Percentiles rank a stretch among this genome's conserved stretches.
phyloP scores from a whole-genome alignment of 1,284 basidiomycete species.

The Heterobasidion occidentale region DNA sequence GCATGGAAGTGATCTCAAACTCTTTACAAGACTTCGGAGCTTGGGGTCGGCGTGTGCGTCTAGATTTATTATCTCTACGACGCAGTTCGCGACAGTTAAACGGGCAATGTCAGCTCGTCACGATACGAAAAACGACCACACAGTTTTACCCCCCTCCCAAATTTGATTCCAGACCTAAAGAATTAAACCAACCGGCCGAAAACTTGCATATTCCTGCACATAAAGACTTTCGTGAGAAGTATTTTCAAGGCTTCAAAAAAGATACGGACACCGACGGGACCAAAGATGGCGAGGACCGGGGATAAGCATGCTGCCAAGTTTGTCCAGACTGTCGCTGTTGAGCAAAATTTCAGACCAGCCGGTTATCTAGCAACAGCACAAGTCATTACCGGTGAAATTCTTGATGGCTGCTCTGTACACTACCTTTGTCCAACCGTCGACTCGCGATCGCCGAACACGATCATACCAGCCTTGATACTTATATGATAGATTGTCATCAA shows the following conservation, averaged over 20 bases:
- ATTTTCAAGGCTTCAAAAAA: conserved; percentile 60
- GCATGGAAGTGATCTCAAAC: conserved; percentile 85
- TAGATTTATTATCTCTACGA: not conserved
- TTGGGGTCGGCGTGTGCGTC: conserved; percentile 85
- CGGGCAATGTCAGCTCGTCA: conserved; percentile 60
- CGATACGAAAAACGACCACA: conserved; percentile 68
- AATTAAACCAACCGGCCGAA: conserved; percentile 3
- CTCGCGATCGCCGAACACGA: too few relatives aligned
- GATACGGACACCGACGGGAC: not conserved
- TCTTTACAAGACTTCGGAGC: conserved; percentile 92
- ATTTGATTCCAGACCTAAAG: conserved; percentile 29
- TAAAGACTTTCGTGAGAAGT: conserved; percentile 73
- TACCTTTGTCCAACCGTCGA: too few relatives aligned
- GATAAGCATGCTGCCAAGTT: too few relatives aligned
- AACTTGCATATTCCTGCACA: conserved; percentile 56
- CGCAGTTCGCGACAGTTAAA: not conserved
- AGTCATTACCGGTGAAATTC: too few relatives aligned
- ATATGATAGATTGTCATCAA: too few relatives aligned
- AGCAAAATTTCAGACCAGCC: too few relatives aligned
- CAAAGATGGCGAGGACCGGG: too few relatives aligned
- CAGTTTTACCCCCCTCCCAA: conserved; percentile 41
- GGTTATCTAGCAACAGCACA: too few relatives aligned
- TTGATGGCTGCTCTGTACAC: too few relatives aligned
- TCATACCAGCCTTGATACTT: too few relatives aligned
- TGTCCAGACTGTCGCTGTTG: too few relatives aligned